phyloP scores from a whole-genome alignment of 345 rosid genomes.

The Melaleuca quinquenervia region DNA sequence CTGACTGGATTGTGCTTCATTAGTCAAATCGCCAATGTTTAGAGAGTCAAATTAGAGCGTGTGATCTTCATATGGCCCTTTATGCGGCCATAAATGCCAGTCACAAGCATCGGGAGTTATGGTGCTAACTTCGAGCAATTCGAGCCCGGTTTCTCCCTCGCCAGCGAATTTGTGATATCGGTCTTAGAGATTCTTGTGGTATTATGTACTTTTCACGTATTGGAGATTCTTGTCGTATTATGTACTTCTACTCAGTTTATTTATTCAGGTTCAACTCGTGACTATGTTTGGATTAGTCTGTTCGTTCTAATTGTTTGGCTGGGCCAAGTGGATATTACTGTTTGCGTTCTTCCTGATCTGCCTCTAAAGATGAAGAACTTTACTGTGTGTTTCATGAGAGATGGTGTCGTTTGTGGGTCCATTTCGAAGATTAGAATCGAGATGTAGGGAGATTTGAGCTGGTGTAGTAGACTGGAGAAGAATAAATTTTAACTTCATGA shows the following conservation, averaged over 20 bases:
- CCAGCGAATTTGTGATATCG: background rate
- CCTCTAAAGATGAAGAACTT: background rate
- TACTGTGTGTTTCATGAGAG: background rate
- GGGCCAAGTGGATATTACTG: background rate
- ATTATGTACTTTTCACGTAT: background rate
- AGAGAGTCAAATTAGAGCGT: background rate
- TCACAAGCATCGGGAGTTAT: background rate
- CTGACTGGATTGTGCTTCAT: too few relatives aligned
- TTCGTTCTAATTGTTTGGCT: background rate
- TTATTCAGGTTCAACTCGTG: background rate
- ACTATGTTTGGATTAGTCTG: background rate
- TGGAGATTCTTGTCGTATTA: background rate
- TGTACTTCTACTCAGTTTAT: background rate
- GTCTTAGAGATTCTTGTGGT: background rate
- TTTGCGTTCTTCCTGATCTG: background rate
- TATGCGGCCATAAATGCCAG: background rate
- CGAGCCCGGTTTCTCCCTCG: background rate
- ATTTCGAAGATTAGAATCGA: background rate
- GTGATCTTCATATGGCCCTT: background rate
- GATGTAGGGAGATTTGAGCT: background rate
- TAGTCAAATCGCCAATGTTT: background rate
- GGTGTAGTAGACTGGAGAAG: background rate
- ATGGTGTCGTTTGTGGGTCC: background rate
- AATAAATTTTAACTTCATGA: background rate
- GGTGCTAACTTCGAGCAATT: background rate